phyloP scores from a whole-genome alignment of 495 filamentous ascomycete species.

The Lindgomyces ingoldianus region DNA sequence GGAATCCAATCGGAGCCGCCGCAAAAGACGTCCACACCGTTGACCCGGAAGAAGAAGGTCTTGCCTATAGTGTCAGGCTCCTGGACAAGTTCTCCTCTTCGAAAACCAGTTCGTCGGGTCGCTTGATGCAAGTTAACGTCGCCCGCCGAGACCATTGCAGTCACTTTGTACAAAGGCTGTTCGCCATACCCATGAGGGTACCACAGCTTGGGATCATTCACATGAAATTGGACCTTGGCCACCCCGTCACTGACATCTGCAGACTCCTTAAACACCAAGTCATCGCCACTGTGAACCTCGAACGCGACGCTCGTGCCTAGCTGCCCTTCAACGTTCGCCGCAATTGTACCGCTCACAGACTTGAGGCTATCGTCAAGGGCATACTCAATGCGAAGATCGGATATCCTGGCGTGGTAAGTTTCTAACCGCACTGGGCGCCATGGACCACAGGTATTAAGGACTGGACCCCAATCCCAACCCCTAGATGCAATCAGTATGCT shows the following conservation, averaged over 20 bases:
- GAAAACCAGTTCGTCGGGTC: conserved; percentile 41
- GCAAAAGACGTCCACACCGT: conserved; percentile 45
- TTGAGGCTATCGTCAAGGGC: conserved; percentile 37
- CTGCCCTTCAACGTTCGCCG: conserved; percentile 39
- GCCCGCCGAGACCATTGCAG: conserved; percentile 37
- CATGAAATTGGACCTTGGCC: conserved; percentile 41
- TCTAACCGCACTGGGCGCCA: conserved; percentile 45
- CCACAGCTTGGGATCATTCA: conserved; percentile 42
- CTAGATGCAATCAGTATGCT: conserved; percentile 27
- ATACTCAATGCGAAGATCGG: conserved; percentile 43
- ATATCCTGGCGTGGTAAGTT: conserved; percentile 40
- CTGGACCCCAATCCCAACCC: conserved; percentile 48
- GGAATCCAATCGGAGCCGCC: conserved; percentile 48
- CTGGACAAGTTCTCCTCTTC: conserved; percentile 45
- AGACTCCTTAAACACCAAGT: conserved; percentile 36
- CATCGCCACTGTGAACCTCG: conserved; percentile 28
- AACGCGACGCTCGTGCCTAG: conserved; percentile 37
- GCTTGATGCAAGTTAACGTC: conserved; percentile 38
- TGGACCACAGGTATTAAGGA: conserved; percentile 46
- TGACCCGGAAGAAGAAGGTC: conserved; percentile 47
- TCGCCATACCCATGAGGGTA: conserved; percentile 47
- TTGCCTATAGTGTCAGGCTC: conserved; percentile 44
- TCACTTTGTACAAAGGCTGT: conserved; percentile 43
- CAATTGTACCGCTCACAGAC: conserved; percentile 38
- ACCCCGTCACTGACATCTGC: conserved; percentile 38